phyloP scores from a whole-genome alignment of 2,329 filamentous ascomycete species.

The Fusarium temperatum region DNA sequence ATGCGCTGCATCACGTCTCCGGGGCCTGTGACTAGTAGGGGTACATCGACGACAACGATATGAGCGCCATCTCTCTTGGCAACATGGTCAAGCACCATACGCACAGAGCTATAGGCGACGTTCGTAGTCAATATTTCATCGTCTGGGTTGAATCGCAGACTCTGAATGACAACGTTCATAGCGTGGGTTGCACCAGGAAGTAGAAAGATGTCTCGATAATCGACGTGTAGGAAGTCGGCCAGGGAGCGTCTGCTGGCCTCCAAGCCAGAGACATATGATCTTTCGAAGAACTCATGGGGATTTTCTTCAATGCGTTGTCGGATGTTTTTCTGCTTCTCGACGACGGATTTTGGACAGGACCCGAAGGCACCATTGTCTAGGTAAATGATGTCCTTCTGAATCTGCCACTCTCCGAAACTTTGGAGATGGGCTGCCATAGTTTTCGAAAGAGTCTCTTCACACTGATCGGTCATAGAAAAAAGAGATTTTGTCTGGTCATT shows the following conservation, averaged over 20 bases:
- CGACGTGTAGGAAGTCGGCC: background rate
- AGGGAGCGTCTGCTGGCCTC: background rate
- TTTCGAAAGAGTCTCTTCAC: background rate
- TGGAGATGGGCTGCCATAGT: background rate
- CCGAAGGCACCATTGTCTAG: background rate
- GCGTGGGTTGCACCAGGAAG: background rate
- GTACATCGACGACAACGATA: background rate
- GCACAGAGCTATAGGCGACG: background rate
- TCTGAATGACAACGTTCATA: background rate
- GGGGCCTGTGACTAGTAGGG: background rate
- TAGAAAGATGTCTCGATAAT: background rate
- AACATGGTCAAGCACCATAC: background rate
- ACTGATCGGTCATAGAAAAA: background rate
- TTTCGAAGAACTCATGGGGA: background rate
- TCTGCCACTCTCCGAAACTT: background rate
- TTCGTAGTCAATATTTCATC: background rate
- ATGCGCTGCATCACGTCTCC: background rate
- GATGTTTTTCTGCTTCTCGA: background rate
- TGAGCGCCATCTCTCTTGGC: background rate
- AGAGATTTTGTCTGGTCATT: background rate
- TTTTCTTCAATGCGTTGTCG: background rate
- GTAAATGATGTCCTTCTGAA: background rate
- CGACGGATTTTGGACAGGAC: background rate
- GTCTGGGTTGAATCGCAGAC: background rate
- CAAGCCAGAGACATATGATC: background rate